Conservation (phyloP, 768 basidiomycete genomes). For the Podaxis mareebaensis region DNA sequence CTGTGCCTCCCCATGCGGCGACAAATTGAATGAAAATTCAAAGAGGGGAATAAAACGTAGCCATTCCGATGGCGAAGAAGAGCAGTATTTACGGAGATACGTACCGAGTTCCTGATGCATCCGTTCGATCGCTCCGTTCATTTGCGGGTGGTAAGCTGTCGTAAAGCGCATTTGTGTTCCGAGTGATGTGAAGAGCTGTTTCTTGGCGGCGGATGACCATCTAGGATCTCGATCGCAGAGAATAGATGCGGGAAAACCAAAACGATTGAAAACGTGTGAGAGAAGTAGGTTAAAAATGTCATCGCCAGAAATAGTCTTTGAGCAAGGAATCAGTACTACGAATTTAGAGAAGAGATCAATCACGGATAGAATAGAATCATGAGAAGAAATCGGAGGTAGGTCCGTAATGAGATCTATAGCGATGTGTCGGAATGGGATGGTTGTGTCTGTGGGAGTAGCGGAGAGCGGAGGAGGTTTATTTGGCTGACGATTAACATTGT, state of each 20-base stretch:
- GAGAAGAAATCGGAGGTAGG: not conserved
- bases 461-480: too few species aligned
- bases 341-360: slow-evolving; percentile 13
- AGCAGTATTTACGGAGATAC: not conserved
- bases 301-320: not conserved
- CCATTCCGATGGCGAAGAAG: not conserved
- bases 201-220: not conserved
- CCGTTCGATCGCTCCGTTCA: not conserved
- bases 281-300: not conserved
- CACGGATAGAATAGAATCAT: slow-evolving; percentile 1
- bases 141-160: not conserved
- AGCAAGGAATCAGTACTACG: not conserved
- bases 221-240: not conserved
- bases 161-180: not conserved
- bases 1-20: not conserved
- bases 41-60: not conserved
- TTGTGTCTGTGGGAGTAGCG: not conserved
- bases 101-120: not conserved
- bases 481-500: slow-evolving; percentile 18
- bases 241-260: not conserved
- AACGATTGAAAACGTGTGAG: not conserved
- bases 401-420: slow-evolving; percentile 7
- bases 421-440: not conserved
- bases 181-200: not conserved
- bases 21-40: not conserved